Percentiles rank a stretch among this genome's conserved stretches.
These are phyloP conservation scores for Penicillium sp. DNA, from an alignment of 2,329 filamentous ascomycete genomes.

Conservation along the genomic window DNA sequence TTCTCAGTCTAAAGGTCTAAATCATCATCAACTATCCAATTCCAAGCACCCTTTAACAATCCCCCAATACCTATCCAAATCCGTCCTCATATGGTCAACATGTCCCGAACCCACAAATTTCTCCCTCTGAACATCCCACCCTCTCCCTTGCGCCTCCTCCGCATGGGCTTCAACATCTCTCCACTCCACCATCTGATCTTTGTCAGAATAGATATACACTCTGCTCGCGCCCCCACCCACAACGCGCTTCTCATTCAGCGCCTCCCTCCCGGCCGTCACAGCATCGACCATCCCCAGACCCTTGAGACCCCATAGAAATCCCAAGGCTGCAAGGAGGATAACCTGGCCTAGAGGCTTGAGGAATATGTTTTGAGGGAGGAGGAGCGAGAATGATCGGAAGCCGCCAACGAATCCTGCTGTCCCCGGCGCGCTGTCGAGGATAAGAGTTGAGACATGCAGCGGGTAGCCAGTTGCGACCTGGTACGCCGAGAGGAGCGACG, in stretches of 20 bases:
- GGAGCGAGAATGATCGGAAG: too few relatives aligned
- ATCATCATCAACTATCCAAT: too few relatives aligned
- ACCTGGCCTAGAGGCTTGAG: too few relatives aligned
- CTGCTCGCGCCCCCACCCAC: neutral
- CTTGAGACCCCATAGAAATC: neutral
- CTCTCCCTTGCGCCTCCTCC: slow-evolving; percentile 10
- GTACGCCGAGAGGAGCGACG: too few relatives aligned
- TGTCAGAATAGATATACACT: slow-evolving; percentile 15
- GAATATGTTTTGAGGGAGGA: too few relatives aligned
- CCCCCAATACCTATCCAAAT: slow-evolving; percentile 13
- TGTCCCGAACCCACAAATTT: slow-evolving; percentile 42
- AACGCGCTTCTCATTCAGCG: neutral
- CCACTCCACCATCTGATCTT: slow-evolving; percentile 10
- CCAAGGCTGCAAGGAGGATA: too few relatives aligned
- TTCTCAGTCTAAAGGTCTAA: too few relatives aligned
- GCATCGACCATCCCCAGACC: neutral
- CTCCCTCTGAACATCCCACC: slow-evolving; percentile 40
- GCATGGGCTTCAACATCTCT: slow-evolving; percentile 16
- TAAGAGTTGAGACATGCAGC: too few relatives aligned
- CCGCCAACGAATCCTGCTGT: too few relatives aligned
- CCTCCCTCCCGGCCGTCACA: slow-evolving; percentile 1
- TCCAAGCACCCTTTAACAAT: too few relatives aligned
- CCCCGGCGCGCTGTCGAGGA: too few relatives aligned
- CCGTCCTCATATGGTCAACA: slow-evolving; percentile 45
- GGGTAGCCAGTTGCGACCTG: neutral